Evolutionary conservation across 2,329 filamentous ascomycete genomes (phyloP), one percentile per base, ranked within the genome.

Genomic region (Fusarium floridanum): DNA sequence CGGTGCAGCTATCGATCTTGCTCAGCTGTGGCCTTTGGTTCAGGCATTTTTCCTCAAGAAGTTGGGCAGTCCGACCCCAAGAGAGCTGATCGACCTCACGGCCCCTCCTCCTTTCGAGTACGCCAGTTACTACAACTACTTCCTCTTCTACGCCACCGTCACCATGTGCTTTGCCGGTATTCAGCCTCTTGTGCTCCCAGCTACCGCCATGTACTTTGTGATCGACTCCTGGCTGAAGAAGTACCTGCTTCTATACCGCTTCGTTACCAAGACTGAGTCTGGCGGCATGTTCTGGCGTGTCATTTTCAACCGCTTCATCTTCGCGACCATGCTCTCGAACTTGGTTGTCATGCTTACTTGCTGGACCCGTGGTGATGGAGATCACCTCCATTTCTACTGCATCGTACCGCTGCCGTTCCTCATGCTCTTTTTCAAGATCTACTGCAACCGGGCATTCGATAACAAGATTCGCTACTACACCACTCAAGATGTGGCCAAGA

Each of bases 51-150:
- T 97, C 81, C 90, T 92, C 71, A 92, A 95, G 80, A 96, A 92
- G 65, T 97, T 98, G 78, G 89, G 94, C 29, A 93, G 91, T 71
- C 96, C 96, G 4, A 98, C 97, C 3, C 97, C 97, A 6, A 90
- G 97, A 76, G 93, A 98, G 82, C 87, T 97, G 76, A 98, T 98
- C 76, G 94, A 98, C 82, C 90, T 97, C 80, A 98, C 95, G 1
- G 97, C 97, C 5, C 97, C 97, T 1, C 95, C 94, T 3, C 88
- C 94, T 0, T 98, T 99, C 81, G 95, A 98, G 77, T 98, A 98
- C 80, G 95, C 97, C 68, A 95, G 91, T 77, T 98, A 98, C 85
- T 99, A 98, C 88, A 98, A 98, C 83, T 98, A 97, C 82, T 98
- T 98, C 83, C 87, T 98, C 34, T 99, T 94, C 84, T 99, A 98